Conservation (phyloP, 441 rosid species). For the Manihot esculenta region DNA sequence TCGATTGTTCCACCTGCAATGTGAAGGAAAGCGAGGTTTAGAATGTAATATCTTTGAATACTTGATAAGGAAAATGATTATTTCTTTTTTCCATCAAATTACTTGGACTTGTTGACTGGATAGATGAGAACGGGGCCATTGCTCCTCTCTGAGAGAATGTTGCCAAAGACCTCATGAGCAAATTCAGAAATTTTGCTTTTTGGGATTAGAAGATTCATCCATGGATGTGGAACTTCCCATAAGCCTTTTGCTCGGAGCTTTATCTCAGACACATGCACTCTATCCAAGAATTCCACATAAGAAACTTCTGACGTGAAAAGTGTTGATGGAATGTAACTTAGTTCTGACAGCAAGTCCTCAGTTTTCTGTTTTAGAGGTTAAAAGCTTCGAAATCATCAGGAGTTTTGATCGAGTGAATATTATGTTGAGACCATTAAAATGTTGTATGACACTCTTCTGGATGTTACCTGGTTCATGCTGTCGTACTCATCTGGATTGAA, state of each 20-base stretch:
- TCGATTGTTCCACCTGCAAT: slow-evolving; percentile 73
- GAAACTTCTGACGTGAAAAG: slow-evolving; percentile 65
- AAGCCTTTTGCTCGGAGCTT: slow-evolving; percentile 69
- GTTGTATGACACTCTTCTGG: background rate
- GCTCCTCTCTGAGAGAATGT: slow-evolving; percentile 53
- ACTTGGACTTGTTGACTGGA: slow-evolving; percentile 79
- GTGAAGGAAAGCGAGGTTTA: slow-evolving; percentile 13
- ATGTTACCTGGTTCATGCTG: slow-evolving; percentile 44
- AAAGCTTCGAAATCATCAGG: slow-evolving; percentile 14
- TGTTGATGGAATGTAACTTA: slow-evolving; percentile 67
- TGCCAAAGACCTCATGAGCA: slow-evolving; percentile 60
- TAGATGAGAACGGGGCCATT: slow-evolving; percentile 87
- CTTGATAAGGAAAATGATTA: background rate
- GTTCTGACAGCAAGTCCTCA: slow-evolving; percentile 52
- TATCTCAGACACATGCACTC: slow-evolving; percentile 67
- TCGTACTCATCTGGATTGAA: slow-evolving; percentile 49
- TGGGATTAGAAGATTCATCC: slow-evolving; percentile 83
- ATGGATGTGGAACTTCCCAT: slow-evolving; percentile 97
- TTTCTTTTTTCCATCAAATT: slow-evolving; percentile 20
- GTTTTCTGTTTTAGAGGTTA: slow-evolving; percentile 44
- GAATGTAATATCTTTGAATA: background rate
- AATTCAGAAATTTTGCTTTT: slow-evolving; percentile 58
- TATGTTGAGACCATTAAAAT: background rate
- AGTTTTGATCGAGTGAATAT: background rate
- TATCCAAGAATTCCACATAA: slow-evolving; percentile 69